Base-by-base conservation (phyloP, 495 filamentous ascomycete genomes). In the Penicillium simplicissimum region DNA sequence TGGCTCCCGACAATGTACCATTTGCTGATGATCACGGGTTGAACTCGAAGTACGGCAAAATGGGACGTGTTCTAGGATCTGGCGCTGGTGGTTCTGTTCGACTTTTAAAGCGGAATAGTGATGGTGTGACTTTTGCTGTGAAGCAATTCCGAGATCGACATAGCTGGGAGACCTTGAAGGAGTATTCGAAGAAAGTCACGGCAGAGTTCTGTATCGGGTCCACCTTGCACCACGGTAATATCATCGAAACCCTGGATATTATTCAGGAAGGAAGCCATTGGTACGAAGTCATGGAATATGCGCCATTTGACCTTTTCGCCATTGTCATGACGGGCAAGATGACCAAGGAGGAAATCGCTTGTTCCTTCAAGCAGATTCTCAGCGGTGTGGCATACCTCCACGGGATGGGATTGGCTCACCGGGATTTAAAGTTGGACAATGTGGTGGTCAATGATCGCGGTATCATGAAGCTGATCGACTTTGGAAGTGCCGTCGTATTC, bases 401-500 rank as follows among this genome's bases (percentile, higher is more conserved):
- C 72, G 90, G 89, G 68, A 96, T 97, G 89, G 95, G 95, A 8
- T 78, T 99, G 38, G 92, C 96, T 13, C 95, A 99, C 79, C 87
- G 95, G 31, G 95, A 99, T 83, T 72, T 99, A 64, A 99, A 99
- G 73, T 75, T 99, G 67, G 95, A 99, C 76, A 99, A 99, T 66
- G 95, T 99, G 15, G 95, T 99, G 49, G 92, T 99, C 52, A 98
- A 93, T 66, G 90, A 97, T 67, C 85, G 88, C 65, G 95, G 95
- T n/a, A 97, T 99, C 62, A 96, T 99, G 90, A 99, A 99, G 77
- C 89, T 99, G 53, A 99, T 99, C 63, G 95, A 99, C 73, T 99
- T 99, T 78, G 95, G 95, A 56, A 98, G 95, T 76, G 93, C 95
- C 4, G 93, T 92, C 59, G 93, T 99, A 49, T 99, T 94, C 79